Percentiles rank a stretch among this genome's conserved stretches.
phyloP scores from a whole-genome alignment of 1,139 yeast genomes.

The Geotrichum fermentans region DNA sequence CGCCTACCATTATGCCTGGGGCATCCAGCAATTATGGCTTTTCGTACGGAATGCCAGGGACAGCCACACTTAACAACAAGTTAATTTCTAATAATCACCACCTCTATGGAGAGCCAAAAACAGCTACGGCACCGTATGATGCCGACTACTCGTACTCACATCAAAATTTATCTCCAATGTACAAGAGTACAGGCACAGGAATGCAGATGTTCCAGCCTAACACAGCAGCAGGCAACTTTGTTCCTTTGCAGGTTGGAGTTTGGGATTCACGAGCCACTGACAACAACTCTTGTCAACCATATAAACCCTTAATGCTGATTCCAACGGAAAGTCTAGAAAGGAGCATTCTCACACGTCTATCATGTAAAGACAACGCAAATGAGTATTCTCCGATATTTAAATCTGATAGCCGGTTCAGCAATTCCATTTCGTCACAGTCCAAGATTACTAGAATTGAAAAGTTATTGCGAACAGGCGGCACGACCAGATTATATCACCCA shows the following conservation, averaged over 20 bases:
- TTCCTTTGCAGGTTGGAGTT: constrained; percentile 10
- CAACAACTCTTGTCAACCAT: constrained; percentile 2
- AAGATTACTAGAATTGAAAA: constrained; percentile 6
- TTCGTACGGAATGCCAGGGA: too few relatives aligned
- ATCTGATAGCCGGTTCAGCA: constrained; percentile 5
- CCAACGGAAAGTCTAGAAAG: constrained; percentile 3
- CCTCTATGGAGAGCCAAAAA: too few relatives aligned
- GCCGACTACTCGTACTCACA: neutral
- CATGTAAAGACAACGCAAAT: constrained; percentile 8
- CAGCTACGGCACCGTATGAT: neutral
- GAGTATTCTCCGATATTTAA: constrained; percentile 12
- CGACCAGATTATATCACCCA: constrained; percentile 7
- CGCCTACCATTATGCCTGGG: neutral
- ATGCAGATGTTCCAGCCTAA: neutral
- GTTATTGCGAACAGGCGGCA: constrained; percentile 13
- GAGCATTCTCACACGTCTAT: neutral
- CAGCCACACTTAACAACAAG: too few relatives aligned
- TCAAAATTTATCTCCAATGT: neutral
- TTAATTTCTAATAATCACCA: too few relatives aligned
- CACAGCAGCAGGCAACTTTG: neutral
- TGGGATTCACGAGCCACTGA: constrained; percentile 6
- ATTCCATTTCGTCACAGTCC: neutral
- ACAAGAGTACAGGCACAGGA: neutral
- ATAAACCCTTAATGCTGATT: constrained; percentile 5
- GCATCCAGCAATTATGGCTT: neutral